Base-by-base conservation (phyloP, 1,284 basidiomycete species). In the Boletus semigastroideus region DNA sequence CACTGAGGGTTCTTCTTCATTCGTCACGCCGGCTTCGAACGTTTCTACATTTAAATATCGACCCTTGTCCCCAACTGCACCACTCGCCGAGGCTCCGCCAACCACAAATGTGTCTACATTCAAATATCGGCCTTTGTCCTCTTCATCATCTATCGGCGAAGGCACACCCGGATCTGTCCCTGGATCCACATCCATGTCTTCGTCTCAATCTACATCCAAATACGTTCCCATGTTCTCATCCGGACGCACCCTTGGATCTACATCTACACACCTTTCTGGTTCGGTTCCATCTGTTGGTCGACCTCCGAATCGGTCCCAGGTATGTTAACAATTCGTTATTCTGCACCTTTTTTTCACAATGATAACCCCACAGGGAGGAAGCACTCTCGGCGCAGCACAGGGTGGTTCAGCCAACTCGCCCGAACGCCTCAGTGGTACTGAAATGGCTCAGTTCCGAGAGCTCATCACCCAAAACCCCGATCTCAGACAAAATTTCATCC, bases 361-460 rank as follows among this genome's bases (percentile, higher is more conserved):
- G 11, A 40, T 25, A n/a, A 14, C 14, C 11, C 3, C 12, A 22
- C 25, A 48, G 25, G 38, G 30, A 22, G 48, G 34, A 22, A 22
- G 14, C 17, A 3, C 13, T 16, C n/a, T 40, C 13, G n/a, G 34
- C 25, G 33, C 41, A n/a, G 34, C n/a, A 17, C 30, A 30, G 20
- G 25, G 36, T 25, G 30, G 36, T 5, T n/a, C 25, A n/a, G 20
- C 33, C n/a, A 12, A 25, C 40, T 2, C 11, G 7, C 12, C 45
- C 5, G 14, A 13, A 14, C 28, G 14, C 7, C 20, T 8, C 6
- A 34, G 14, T 10, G 31, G 34, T 8, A 13, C 41, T 34, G 20
- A 39, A 19, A 27, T 44, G 14, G 42, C 49, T 13, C 42, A 52
- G 41, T 19, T 52, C 31, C 49, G 49, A 17, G 30, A 52, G 37